These are phyloP conservation scores for Orbilia quercus DNA, from an alignment of 2,329 filamentous ascomycete species.

Conservation along the genomic window DNA sequence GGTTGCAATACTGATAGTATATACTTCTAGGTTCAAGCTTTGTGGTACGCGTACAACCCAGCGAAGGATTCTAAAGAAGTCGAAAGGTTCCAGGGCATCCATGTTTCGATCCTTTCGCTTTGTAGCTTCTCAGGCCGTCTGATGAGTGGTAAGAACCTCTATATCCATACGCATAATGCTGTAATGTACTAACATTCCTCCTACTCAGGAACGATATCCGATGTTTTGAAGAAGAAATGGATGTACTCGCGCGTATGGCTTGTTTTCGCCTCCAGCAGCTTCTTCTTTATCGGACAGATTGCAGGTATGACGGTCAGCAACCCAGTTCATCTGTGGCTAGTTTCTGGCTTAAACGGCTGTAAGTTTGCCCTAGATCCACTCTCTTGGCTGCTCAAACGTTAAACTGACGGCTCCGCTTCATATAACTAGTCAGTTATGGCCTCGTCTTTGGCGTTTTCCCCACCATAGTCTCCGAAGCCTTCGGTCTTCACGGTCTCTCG, in stretches of 20 bases:
- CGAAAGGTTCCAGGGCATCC: conserved; percentile 82
- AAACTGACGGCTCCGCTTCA: background rate
- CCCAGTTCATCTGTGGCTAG: conserved; percentile 78
- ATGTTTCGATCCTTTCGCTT: conserved; percentile 92
- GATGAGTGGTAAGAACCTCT: conserved; percentile 71
- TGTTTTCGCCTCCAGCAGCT: conserved; percentile 77
- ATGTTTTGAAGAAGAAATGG: conserved; percentile 84
- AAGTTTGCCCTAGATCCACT: conserved; percentile 22
- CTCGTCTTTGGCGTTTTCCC: conserved; percentile 95
- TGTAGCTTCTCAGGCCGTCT: conserved; percentile 87
- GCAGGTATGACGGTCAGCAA: conserved; percentile 79
- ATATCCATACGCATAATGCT: conserved; percentile 28
- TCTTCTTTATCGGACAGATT: conserved; percentile 84
- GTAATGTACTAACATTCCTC: conserved; percentile 5
- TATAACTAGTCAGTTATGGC: conserved; percentile 76
- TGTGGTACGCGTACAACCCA: conserved; percentile 88
- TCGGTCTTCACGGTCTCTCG: conserved; percentile 86
- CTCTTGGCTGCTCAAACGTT: too few relatives aligned
- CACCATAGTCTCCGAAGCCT: conserved; percentile 86
- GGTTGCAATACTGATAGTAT: conserved; percentile 1
- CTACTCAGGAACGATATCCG: conserved; percentile 80
- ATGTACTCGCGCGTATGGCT: conserved; percentile 91
- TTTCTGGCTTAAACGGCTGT: conserved; percentile 82
- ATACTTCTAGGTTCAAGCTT: conserved; percentile 72
- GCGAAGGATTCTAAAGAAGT: conserved; percentile 79